Conservation (phyloP, 805 yeast species). For the Suhomyces sp. region DNA sequence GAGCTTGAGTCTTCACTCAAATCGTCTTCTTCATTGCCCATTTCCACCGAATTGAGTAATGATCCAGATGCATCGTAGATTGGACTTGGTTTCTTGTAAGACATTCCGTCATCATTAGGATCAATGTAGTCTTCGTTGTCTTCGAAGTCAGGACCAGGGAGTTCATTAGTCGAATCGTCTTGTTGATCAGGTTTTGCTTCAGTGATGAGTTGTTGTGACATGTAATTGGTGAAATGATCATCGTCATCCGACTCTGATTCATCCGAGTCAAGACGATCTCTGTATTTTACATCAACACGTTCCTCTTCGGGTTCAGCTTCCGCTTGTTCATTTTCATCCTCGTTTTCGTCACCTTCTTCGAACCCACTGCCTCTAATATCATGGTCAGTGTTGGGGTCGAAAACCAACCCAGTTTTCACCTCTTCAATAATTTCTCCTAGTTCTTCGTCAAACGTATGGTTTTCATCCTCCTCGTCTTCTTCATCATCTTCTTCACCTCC, state of each 20-base stretch:
- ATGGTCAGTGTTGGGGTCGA: constrained; percentile 29
- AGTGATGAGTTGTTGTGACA: constrained; percentile 70
- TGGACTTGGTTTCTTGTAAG: constrained; percentile 64
- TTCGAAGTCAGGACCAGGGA: constrained; percentile 22
- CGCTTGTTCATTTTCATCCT: constrained; percentile 23
- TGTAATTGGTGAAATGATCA: constrained; percentile 66
- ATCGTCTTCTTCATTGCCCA: constrained; percentile 19
- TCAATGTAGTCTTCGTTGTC: constrained; percentile 68
- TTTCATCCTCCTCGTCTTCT: constrained; percentile 23
- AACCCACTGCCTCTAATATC: constrained; percentile 28
- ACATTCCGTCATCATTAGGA: constrained; percentile 79
- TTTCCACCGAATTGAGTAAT: constrained; percentile 2
- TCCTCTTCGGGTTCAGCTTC: constrained; percentile 28
- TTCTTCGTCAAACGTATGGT: constrained; percentile 35
- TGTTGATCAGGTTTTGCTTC: constrained; percentile 44
- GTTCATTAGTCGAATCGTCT: constrained; percentile 22
- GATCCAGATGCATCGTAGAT: constrained; percentile 46
- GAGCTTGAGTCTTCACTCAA: constrained; percentile 32
- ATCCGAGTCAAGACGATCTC: constrained; percentile 21
- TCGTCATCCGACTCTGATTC: constrained; percentile 43
- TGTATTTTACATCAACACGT: constrained; percentile 2
- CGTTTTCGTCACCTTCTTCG: constrained; percentile 31
- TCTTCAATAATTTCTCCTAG: constrained; percentile 39
- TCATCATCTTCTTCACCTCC: constrained; percentile 57
- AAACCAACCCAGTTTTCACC: constrained; percentile 28